Conservation (phyloP, 2,329 filamentous ascomycete genomes). For the Rachicladosporium sp. region DNA sequence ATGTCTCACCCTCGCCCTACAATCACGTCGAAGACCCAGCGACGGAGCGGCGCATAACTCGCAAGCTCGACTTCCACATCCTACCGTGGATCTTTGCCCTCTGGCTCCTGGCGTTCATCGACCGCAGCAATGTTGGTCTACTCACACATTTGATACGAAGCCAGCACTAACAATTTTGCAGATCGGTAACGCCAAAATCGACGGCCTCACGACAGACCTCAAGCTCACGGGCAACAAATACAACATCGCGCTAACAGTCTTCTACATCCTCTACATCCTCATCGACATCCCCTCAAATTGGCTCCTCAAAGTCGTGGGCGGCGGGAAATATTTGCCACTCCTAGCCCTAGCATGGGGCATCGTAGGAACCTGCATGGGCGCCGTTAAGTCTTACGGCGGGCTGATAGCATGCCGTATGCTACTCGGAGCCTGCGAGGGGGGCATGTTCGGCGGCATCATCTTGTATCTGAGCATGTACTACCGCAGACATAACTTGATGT, state of each 20-base stretch:
- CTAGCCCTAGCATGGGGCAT: slow-evolving; percentile 30
- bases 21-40: slow-evolving; percentile 9
- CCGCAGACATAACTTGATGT: slow-evolving; percentile 28
- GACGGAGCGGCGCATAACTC: slow-evolving; percentile 19
- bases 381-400: slow-evolving; percentile 28
- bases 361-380: slow-evolving; percentile 28
- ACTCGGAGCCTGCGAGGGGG: slow-evolving; percentile 31
- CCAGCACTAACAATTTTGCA: not conserved
- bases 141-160: no score
- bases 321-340: slow-evolving; percentile 29
- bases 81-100: slow-evolving; percentile 35
- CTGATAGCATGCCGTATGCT: slow-evolving; percentile 30
- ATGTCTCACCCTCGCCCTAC: slow-evolving; percentile 1
- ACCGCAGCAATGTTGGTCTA: slow-evolving; percentile 21
- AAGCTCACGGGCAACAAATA: slow-evolving; percentile 28
- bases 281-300: slow-evolving; percentile 31
- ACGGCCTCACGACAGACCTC: slow-evolving; percentile 29
- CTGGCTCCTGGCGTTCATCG: slow-evolving; percentile 38
- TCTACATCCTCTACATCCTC: slow-evolving; percentile 33
- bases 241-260: slow-evolving; percentile 32
- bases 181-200: slow-evolving; percentile 31
- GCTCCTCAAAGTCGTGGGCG: slow-evolving; percentile 28
- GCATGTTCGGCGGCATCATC: slow-evolving; percentile 28
- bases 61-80: slow-evolving; percentile 32
- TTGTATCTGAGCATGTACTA: slow-evolving; percentile 33